Base-by-base conservation (phyloP, 768 basidiomycete genomes). In the Russula vinacea region DNA sequence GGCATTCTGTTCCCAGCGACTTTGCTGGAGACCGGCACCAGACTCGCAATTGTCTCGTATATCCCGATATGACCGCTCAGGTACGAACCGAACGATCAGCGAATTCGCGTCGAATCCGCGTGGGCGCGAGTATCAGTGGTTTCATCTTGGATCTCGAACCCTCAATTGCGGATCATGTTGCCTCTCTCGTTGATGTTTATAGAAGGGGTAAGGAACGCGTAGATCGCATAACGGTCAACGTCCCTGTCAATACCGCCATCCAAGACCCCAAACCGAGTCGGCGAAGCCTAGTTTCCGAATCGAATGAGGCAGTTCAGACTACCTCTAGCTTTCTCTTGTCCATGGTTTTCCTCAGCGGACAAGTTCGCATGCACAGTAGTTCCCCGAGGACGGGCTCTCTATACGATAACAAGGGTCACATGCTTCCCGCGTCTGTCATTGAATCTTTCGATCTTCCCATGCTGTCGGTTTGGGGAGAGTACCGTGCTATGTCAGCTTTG, bases 141-240 rank as follows among this genome's bases (percentile, higher is more conserved):
- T 94, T 95, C 72, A 80, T 90, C 54, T 78, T 95, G 62, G 90
- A 94, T 70, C 76, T 96, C 26, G 92, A 94, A 71, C 86, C 92
- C 0, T 81, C 82, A 29, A 89, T 95, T 60, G 84, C 91, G 4
- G 84, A 84, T 65, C 91, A 84, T 70, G 78, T 92, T 8, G 91
- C 88, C 71, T 86, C 90, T n/a, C 76, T 94, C 29, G 80, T 92
- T 49, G 90, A 93, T 63, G 92, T 95, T 33, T 94, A 94, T 75
- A 84, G 81, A 60, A 84, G 83, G 71, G 92, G 94, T 26, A 88
- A 88, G 75, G 86, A 89, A 66, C 82, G 90, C 5, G 83, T 96
- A 50, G 86, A 85, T 45, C 81, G 81, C 29, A 74, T 94, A 16
- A 78, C 88, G 1, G 78, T 79, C n/a, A 83, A 74, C 57, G 74